Evolutionary conservation across 192 early-diverging fungal species (phyloP).

Genomic region (Linnemannia hyalina): DNA sequence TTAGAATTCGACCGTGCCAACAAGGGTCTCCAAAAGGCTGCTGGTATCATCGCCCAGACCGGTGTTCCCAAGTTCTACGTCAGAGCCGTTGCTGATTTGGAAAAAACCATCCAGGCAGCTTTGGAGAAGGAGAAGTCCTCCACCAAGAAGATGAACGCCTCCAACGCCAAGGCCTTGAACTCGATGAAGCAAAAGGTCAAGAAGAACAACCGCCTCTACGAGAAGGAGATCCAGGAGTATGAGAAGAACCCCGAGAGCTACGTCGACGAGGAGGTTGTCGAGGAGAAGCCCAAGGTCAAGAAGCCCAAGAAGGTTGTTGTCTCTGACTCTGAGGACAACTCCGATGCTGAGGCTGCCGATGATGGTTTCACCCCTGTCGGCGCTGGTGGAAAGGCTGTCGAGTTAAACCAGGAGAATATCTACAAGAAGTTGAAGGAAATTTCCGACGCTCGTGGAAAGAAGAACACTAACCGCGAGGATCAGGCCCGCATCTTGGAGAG

Average conservation of each 20-base stretch:
- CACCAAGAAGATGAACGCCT: slow-evolving; percentile 86
- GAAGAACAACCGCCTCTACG: slow-evolving; percentile 85
- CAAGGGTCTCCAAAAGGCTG: slow-evolving; percentile 73
- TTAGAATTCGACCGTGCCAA: slow-evolving; percentile 90
- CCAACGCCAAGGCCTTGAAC: slow-evolving; percentile 84
- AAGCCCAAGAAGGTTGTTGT: slow-evolving; percentile 55
- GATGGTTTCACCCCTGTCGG: slow-evolving; percentile 78
- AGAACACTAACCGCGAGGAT: slow-evolving; percentile 87
- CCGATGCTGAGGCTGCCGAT: slow-evolving; percentile 66
- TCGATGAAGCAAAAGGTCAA: slow-evolving; percentile 93
- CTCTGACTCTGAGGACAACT: slow-evolving; percentile 58
- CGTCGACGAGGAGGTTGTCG: slow-evolving; percentile 23
- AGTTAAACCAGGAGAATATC: slow-evolving; percentile 78
- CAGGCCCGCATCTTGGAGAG: slow-evolving; percentile 76
- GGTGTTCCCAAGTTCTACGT: slow-evolving; percentile 78
- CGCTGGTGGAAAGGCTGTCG: slow-evolving; percentile 71
- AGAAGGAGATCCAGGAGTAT: slow-evolving; percentile 78
- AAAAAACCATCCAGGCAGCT: slow-evolving; percentile 78
- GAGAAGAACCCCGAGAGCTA: slow-evolving; percentile 53
- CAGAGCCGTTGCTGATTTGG: slow-evolving; percentile 76
- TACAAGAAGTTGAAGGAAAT: slow-evolving; percentile 87
- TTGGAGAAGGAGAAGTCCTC: slow-evolving; percentile 74
- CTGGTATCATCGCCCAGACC: slow-evolving; percentile 62
- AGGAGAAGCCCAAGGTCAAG: slow-evolving; percentile 23
- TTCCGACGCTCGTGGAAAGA: slow-evolving; percentile 89